Conservation (phyloP, 2,329 filamentous ascomycete genomes). For the Nectriaceae sp. region DNA sequence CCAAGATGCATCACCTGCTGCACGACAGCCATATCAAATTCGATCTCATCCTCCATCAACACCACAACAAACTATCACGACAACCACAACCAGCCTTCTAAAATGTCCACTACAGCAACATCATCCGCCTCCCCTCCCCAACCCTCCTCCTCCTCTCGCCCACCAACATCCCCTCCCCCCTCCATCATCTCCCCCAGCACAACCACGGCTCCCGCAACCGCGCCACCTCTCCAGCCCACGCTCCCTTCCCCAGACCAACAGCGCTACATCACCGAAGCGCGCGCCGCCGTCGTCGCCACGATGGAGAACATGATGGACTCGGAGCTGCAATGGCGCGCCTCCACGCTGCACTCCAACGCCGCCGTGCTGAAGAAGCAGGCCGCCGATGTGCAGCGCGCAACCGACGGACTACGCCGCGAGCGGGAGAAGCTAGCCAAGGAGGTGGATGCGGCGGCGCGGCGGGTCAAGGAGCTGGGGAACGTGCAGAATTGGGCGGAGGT, state of each 20-base stretch:
- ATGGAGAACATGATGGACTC: slow-evolving; percentile 71
- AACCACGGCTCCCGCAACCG: background rate
- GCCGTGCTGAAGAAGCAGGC: slow-evolving; percentile 68
- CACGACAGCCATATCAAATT: background rate
- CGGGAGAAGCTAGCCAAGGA: slow-evolving; percentile 66
- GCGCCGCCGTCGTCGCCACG: slow-evolving; percentile 59
- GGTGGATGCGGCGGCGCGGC: slow-evolving; percentile 61
- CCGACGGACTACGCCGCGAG: slow-evolving; percentile 61
- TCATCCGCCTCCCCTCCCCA: background rate
- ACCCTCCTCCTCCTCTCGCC: slow-evolving; percentile 6
- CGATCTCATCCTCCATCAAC: background rate
- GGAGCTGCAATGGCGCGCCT: slow-evolving; percentile 67
- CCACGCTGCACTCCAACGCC: slow-evolving; percentile 69
- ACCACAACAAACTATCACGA: slow-evolving; percentile 5
- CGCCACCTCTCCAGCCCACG: slow-evolving; percentile 34
- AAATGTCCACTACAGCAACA: slow-evolving; percentile 2
- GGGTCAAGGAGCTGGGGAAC: slow-evolving; percentile 77
- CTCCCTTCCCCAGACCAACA: slow-evolving; percentile 46
- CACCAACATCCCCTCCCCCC: slow-evolving; percentile 12
- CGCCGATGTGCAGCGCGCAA: slow-evolving; percentile 61
- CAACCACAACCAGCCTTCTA: slow-evolving; percentile 16
- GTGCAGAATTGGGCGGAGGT: slow-evolving; percentile 89
- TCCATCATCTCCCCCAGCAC: no score
- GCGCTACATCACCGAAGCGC: slow-evolving; percentile 56
- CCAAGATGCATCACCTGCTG: background rate